Conservation (phyloP, 805 yeast genomes). For the Scheffersomyces stipitis region DNA sequence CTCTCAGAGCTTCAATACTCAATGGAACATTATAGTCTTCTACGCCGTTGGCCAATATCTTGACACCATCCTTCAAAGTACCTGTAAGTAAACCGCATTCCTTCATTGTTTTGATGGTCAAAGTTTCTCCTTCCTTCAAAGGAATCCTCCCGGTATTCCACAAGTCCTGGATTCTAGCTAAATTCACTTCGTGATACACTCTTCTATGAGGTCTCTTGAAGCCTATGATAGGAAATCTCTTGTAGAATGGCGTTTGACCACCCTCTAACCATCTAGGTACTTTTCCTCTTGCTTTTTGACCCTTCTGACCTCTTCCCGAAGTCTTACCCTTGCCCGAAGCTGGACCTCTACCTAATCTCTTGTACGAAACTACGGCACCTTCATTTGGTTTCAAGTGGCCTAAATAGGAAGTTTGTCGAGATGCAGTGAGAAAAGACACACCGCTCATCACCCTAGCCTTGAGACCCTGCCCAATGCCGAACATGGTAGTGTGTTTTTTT, state of each 20-base stretch:
- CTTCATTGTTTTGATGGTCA: slow-evolving; percentile 76
- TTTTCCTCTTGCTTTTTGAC: slow-evolving; percentile 93
- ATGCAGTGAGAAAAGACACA: slow-evolving; percentile 1
- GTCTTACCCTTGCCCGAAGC: slow-evolving; percentile 92
- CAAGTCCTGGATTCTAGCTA: slow-evolving; percentile 69
- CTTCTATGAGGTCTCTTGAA: slow-evolving; percentile 65
- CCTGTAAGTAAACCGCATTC: slow-evolving; percentile 74
- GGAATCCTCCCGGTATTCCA: slow-evolving; percentile 65
- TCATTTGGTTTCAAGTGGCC: slow-evolving; percentile 58
- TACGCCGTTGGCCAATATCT: slow-evolving; percentile 69
- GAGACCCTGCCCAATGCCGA: slow-evolving; percentile 4
- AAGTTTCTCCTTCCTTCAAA: slow-evolving; percentile 56
- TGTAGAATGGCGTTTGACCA: slow-evolving; percentile 93
- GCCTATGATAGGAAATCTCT: slow-evolving; percentile 85
- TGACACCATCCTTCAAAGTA: slow-evolving; percentile 73
- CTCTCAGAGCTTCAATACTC: slow-evolving; percentile 79
- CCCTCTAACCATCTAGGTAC: slow-evolving; percentile 97
- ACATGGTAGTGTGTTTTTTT: slow-evolving; percentile 1
- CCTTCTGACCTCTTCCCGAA: slow-evolving; percentile 96
- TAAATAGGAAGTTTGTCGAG: slow-evolving; percentile 41
- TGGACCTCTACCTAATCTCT: slow-evolving; percentile 94
- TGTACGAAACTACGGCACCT: slow-evolving; percentile 59
- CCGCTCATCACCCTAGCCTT: slow-evolving; percentile 1
- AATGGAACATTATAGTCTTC: slow-evolving; percentile 55
- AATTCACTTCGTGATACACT: slow-evolving; percentile 58